phyloP scores from a whole-genome alignment of 2,329 filamentous ascomycete genomes.

The Trichophyton mentagrophytes region DNA sequence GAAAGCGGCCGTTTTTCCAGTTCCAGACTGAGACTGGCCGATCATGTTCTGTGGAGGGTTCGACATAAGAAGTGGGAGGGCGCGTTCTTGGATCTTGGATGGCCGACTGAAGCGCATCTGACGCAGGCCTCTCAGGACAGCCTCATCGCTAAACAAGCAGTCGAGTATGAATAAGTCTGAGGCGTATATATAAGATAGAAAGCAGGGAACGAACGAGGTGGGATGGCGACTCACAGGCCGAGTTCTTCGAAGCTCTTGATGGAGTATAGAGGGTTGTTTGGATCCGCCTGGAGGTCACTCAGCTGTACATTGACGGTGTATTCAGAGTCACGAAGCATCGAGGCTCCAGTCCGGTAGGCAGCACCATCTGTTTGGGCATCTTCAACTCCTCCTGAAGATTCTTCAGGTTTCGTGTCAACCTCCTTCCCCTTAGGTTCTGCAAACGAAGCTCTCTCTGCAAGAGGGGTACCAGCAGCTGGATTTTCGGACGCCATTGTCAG shows the following conservation, averaged over 20 bases:
- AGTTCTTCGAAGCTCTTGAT: conserved; percentile 74
- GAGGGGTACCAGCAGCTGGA: conserved; percentile 25
- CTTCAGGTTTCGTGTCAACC: not conserved
- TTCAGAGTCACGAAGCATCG: conserved; percentile 53
- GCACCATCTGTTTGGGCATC: conserved; percentile 32
- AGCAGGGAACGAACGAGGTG: not conserved
- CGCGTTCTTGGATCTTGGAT: conserved; percentile 94
- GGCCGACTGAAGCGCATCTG: conserved; percentile 84
- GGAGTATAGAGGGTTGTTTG: conserved; percentile 77
- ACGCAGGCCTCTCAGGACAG: conserved; percentile 64
- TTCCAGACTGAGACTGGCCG: conserved; percentile 97
- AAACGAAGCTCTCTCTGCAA: conserved; percentile 38
- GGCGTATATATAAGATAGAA: not conserved
- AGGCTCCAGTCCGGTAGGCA: conserved; percentile 30
- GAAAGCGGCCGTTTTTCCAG: conserved; percentile 95
- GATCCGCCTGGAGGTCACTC: conserved; percentile 74
- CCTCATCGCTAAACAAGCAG: conserved; percentile 34
- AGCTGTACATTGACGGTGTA: conserved; percentile 89
- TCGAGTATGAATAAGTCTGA: not conserved
- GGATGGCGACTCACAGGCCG: conserved; percentile 53
- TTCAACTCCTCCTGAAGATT: conserved; percentile 5
- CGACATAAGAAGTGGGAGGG: conserved; percentile 73
- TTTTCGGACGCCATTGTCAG: conserved; percentile 29
- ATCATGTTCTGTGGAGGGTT: conserved; percentile 90
- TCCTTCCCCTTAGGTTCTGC: conserved; percentile 20